Percentiles rank a stretch among this genome's conserved stretches.
Conservation (phyloP, 768 basidiomycete genomes). For the Gloeostereum incarnatum region DNA sequence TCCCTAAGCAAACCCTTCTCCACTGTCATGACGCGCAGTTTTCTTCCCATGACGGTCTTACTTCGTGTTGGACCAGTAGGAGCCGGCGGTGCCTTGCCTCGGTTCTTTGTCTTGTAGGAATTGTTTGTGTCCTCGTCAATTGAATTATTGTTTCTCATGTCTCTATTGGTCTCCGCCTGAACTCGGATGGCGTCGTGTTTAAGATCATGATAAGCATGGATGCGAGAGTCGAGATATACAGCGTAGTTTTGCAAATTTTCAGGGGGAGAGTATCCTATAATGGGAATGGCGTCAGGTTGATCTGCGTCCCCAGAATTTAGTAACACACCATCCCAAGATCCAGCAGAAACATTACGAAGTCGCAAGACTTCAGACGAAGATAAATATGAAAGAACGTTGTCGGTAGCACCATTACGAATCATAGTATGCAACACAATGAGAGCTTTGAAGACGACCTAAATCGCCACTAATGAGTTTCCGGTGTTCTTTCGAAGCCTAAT, state of each 20-base stretch:
- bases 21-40: constrained; percentile 84
- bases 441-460: constrained; percentile 96
- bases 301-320: background rate
- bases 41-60: constrained; percentile 75
- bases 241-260: constrained; percentile 86
- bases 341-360: constrained; percentile 71
- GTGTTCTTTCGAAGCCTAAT: background rate
- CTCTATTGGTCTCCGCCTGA: constrained; percentile 88
- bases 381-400: constrained; percentile 82
- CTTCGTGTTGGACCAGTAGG: constrained; percentile 41
- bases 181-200: constrained; percentile 93
- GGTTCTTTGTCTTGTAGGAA: constrained; percentile 21
- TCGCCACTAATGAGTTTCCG: background rate
- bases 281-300: background rate
- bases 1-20: constrained; percentile 94
- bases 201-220: constrained; percentile 80
- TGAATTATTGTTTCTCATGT: constrained; percentile 57
- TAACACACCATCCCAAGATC: constrained; percentile 78
- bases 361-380: constrained; percentile 75
- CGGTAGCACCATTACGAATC: constrained; percentile 94
- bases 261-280: constrained; percentile 73
- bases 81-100: constrained; percentile 15
- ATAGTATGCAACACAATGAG: constrained; percentile 92
- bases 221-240: constrained; percentile 79
- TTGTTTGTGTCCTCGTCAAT: constrained; percentile 48